Evolutionary conservation across 2,329 filamentous ascomycete species (phyloP).

Genomic region (Colletotrichum orchidophilum): DNA sequence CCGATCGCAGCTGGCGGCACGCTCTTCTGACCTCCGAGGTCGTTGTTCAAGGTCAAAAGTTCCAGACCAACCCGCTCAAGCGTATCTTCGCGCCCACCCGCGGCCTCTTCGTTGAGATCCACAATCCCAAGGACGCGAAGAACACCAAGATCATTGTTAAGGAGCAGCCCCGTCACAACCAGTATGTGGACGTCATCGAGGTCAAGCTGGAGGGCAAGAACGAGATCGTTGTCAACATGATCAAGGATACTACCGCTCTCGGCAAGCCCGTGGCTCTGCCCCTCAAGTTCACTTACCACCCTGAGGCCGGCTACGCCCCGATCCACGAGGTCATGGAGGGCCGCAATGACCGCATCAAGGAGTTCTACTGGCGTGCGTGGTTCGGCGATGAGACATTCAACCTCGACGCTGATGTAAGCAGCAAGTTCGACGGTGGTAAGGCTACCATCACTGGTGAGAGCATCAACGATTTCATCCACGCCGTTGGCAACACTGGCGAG

Average conservation of each 20-base stretch:
- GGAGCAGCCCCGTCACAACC: slow-evolving; percentile 86
- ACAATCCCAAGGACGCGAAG: slow-evolving; percentile 80
- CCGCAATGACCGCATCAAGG: slow-evolving; percentile 98
- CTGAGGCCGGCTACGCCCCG: slow-evolving; percentile 95
- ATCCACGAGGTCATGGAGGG: slow-evolving; percentile 96
- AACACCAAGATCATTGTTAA: slow-evolving; percentile 88
- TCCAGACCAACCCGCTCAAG: slow-evolving; percentile 95
- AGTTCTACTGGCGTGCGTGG: slow-evolving; percentile 99
- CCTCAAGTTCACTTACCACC: slow-evolving; percentile 91
- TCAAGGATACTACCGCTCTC: slow-evolving; percentile 90
- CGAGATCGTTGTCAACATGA: slow-evolving; percentile 88
- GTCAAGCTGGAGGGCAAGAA: slow-evolving; percentile 79
- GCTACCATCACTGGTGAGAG: slow-evolving; percentile 88
- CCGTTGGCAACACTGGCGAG: slow-evolving; percentile 96
- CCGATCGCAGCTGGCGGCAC: slow-evolving; percentile 90
- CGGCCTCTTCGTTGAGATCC: slow-evolving; percentile 90
- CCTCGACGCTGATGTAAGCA: slow-evolving; percentile 85
- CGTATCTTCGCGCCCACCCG: slow-evolving; percentile 88
- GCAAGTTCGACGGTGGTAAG: slow-evolving; percentile 89
- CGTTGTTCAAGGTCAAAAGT: slow-evolving; percentile 93
- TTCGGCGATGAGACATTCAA: slow-evolving; percentile 88
- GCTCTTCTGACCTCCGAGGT: slow-evolving; percentile 94
- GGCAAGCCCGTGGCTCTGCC: slow-evolving; percentile 84
- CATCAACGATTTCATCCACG: slow-evolving; percentile 99
- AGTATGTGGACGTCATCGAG: slow-evolving; percentile 89